Percentiles rank a stretch among this genome's conserved stretches.
Conservation (phyloP, 2,329 filamentous ascomycete species). For the Hymenoscyphus fraxineus region DNA sequence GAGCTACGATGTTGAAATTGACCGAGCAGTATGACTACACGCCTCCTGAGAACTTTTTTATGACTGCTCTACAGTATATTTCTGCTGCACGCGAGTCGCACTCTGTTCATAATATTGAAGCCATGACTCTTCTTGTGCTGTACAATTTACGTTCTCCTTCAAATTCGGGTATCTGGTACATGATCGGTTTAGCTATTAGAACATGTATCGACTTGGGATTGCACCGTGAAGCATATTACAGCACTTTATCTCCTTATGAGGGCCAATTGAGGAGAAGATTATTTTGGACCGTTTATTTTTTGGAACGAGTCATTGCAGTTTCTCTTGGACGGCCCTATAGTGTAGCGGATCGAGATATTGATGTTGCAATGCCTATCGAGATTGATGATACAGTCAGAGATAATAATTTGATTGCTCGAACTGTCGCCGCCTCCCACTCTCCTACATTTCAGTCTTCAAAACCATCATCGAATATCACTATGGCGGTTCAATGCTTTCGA, state of each 20-base stretch:
- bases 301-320: constrained; percentile 47
- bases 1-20: constrained; percentile 45
- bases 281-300: constrained; percentile 50
- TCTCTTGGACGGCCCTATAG: constrained; percentile 49
- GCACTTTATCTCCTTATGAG: constrained; percentile 39
- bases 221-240: constrained; percentile 45
- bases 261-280: constrained; percentile 45
- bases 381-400: constrained; percentile 41
- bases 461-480: constrained; percentile 38
- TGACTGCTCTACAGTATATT: constrained; percentile 46
- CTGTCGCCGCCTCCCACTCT: constrained; percentile 33
- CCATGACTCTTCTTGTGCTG: constrained; percentile 46
- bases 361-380: constrained; percentile 45
- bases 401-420: constrained; percentile 25
- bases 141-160: constrained; percentile 50
- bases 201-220: constrained; percentile 50
- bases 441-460: constrained; percentile 31
- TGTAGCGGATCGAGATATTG: constrained; percentile 49
- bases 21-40: constrained; percentile 44
- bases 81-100: constrained; percentile 46
- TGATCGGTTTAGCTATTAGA: constrained; percentile 51
- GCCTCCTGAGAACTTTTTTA: constrained; percentile 43
- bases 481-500: constrained; percentile 43
- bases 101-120: constrained; percentile 49
- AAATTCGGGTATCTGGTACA: constrained; percentile 50